Base-by-base conservation (phyloP, 2,329 filamentous ascomycete species). In the Pseudogymnoascus sp. region DNA sequence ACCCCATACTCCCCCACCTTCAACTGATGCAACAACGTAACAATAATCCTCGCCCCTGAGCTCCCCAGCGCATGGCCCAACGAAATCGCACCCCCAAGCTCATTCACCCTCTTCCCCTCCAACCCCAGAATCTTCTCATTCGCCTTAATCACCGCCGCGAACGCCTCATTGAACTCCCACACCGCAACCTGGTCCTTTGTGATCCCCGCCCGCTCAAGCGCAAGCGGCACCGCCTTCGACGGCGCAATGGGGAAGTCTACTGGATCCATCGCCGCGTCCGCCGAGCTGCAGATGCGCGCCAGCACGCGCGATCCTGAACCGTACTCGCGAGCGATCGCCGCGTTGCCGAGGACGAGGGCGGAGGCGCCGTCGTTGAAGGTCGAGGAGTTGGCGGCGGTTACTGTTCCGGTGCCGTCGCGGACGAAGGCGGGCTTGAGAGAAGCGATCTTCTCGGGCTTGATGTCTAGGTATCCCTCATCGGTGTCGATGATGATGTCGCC, bases 141-240 rank as follows among this genome's bases (percentile, higher is more conserved):
- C 42, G 93, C 92, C 73, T 94, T 92, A 75, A 97, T 94, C 30
- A 97, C 92, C 4, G 90, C 91, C 28, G 94, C 93, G 73, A 99
- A 99, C 0, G 94, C 94, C 78, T 99, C 94, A 75, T 99, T 99
- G 76, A 99, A 96, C 75, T 97, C 94, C 93, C 94, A 97, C 22
- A 97, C 79, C 4, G 93, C 87, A 52, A 99, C 91, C 75, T 97
- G 90, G 55, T 95, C 89, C 76, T 92, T 91, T 67, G 85, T 91
- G 68, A 99, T 92, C 9, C 93, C 92, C 0, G 94, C 94, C 63
- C 92, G 84, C 75, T 92, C 84, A 60, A 99, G 81, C 9, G 92
- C 92, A 69, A 97, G 85, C 2, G 93, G 92, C 0, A 97, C 93
- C 4, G 93, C 93, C 75, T 95, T 92, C 39, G 94, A 84, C 0